phyloP scores from a whole-genome alignment of 306 rosid genomes.

The Lathyrus sativus region DNA sequence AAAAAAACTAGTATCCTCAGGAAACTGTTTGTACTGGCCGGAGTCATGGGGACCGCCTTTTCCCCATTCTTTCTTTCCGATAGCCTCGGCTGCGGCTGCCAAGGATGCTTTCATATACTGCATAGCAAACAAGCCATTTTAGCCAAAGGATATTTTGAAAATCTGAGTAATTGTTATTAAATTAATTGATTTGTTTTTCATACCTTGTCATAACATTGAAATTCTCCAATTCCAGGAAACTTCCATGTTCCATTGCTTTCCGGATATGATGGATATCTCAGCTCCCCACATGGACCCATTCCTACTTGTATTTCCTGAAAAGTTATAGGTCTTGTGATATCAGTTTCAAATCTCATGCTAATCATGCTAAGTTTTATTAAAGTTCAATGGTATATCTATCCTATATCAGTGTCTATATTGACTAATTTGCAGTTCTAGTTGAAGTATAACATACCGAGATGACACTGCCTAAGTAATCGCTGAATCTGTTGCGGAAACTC shows the following conservation, averaged over 20 bases:
- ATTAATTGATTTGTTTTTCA: not conserved
- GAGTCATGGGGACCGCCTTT: constrained; percentile 79
- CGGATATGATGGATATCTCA: constrained; percentile 97
- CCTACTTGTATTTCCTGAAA: constrained; percentile 97
- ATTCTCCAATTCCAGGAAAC: constrained; percentile 96
- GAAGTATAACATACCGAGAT: constrained; percentile 59
- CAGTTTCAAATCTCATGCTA: constrained; percentile 26
- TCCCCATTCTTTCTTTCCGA: constrained; percentile 82
- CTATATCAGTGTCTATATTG: constrained; percentile 1
- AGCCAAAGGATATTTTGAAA: constrained; percentile 29
- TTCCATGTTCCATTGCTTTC: constrained; percentile 92
- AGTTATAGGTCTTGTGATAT: constrained; percentile 30
- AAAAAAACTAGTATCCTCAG: constrained; percentile 87
- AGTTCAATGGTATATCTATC: not conserved
- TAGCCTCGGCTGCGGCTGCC: constrained; percentile 68
- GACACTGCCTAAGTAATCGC: constrained; percentile 69
- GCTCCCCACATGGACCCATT: constrained; percentile 99
- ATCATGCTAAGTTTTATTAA: constrained; percentile 13
- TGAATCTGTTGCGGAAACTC: constrained; percentile 85
- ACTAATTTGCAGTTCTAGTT: constrained; percentile 11
- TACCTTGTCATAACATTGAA: constrained; percentile 98
- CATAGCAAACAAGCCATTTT: constrained; percentile 37
- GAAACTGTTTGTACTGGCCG: constrained; percentile 85
- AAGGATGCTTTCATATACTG: constrained; percentile 92
- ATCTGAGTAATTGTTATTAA: constrained; percentile 14